Base-by-base conservation (phyloP, 306 rosid genomes). In the Quillaja saponaria region DNA sequence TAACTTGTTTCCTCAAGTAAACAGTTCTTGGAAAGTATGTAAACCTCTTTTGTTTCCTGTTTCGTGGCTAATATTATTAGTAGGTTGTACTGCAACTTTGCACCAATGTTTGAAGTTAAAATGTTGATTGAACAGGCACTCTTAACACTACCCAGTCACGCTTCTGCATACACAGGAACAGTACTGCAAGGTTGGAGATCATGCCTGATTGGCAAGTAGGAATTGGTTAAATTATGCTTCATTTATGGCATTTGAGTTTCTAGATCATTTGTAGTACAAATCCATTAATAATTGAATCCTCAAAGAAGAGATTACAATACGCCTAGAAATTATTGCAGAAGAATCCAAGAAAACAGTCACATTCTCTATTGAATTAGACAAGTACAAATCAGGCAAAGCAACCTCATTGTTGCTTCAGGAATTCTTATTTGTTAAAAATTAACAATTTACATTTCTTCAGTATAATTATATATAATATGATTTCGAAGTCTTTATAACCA, bases 1-100 rank as follows among this genome's bases (percentile, higher is more conserved):
- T 35, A 74, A 64, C 63, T 42, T 92, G 71, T 92, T 92, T 67
- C 99, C 96, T 13, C 76, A 74, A 4, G 96, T 92, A 0, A 83
- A 86, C 60, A 92, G 99, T 71, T 58, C 95, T 67, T 92, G 99
- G 99, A 84, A 85, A 71, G 99, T 92, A 85, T 19, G 96, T 80
- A 18, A 51, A 54, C 37, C 71, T 39, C n/a, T 73, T 71, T 49
- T 71, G 52, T 50, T 34, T 39, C 16, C 52, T 10, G 17, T 33
- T 58, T 65, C 57, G 47, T 61, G 37, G 48, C 15, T 54, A 59
- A n/a, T n/a, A 49, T 47, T 57, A 18, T 20, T 37, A 8, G 20
- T 19, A 34, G 39, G 34, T 0, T 57, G 16, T 17, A n/a, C 63
- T 62, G 61, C 52, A 58, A 45, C 48, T 46, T 68, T 49, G 51